Evolutionary conservation across 2,329 filamentous ascomycete species (phyloP), one percentile per base, ranked within the genome.

Genomic region (Fonsecaea pedrosoi): DNA sequence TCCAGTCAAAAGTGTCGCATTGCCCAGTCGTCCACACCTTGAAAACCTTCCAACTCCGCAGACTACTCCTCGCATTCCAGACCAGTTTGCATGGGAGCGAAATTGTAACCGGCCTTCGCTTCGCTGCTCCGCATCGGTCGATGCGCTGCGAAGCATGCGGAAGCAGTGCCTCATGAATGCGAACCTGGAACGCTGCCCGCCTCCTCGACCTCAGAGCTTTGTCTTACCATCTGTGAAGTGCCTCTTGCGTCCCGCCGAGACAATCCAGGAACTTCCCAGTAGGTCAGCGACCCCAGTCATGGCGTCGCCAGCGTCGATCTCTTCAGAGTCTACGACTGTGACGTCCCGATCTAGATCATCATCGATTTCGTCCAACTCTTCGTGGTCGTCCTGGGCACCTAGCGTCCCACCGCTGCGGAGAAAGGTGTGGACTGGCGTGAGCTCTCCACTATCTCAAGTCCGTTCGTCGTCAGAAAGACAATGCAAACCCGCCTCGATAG

Each of bases 301-400:
- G 21, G 85, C 82, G 8, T 86, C 83, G 53, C 87, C 87, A n/a
- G 86, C 88, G 70, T 89, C 87, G 38, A 86, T 88, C 83, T 77
- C 88, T 40, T 88, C 86, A 34, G 87, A 89, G 74, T 81, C 81
- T 62, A 86, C 85, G 40, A 82, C 82, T 13, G 79, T 86, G 67
- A 85, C 85, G 69, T 82, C 84, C 70, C 80, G 79, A 71, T 86
- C 84, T 78, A 84, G 85, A 76, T 86, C 80, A 18, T 82, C 79
- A 4, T 81, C 80, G 3, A 77, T 81, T 56, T 82, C 80, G 4
- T 82, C 80, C n/a, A 78, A 73, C 60, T 74, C 78, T 15, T 80
- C 78, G 3, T 72, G 69, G 64, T 67, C 71, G 21, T 69, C 70
- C 7, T 50, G 40, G 12, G 40, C 65, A 13, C 68, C 67, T 15